These are phyloP conservation scores for Populus deltoides DNA, from an alignment of 345 rosid genomes.

Conservation along the genomic window DNA sequence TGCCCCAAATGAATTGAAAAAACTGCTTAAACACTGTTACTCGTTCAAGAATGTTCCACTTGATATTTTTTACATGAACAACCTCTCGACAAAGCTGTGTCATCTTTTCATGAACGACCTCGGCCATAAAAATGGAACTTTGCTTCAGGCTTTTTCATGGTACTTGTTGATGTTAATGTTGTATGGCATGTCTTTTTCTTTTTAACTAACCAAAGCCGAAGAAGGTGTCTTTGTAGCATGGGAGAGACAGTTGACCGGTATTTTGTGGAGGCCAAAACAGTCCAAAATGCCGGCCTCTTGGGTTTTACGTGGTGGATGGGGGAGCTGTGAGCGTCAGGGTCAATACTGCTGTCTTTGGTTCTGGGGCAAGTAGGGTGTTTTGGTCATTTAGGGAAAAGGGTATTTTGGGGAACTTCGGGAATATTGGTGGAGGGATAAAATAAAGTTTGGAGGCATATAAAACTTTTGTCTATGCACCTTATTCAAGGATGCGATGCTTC, in stretches of 20 bases:
- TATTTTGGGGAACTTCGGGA: conserved; percentile 1
- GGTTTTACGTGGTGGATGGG: conserved; percentile 18
- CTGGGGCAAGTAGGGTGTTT: conserved; percentile 4
- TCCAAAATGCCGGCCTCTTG: conserved; percentile 50
- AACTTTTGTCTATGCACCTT: conserved; percentile 24
- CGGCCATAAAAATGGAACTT: conserved; percentile 38
- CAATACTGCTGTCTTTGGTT: conserved; percentile 2
- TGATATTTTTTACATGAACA: conserved; percentile 48
- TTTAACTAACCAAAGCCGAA: conserved; percentile 7
- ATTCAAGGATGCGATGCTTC: background rate
- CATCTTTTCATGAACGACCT: conserved; percentile 45
- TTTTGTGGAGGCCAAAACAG: conserved; percentile 17
- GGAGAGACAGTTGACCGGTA: conserved; percentile 48
- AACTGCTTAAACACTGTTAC: conserved; percentile 61
- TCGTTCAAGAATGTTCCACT: conserved; percentile 54
- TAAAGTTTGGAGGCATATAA: background rate
- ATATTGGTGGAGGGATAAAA: conserved; percentile 6
- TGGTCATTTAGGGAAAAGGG: background rate
- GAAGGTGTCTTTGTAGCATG: background rate
- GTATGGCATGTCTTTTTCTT: background rate
- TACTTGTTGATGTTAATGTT: background rate
- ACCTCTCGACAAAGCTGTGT: conserved; percentile 50
- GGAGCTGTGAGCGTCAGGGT: conserved; percentile 20
- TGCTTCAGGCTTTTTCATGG: conserved; percentile 8
- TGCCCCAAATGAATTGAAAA: conserved; percentile 70